phyloP scores from a whole-genome alignment of 306 rosid genomes.

The Boehmeria nivea region DNA sequence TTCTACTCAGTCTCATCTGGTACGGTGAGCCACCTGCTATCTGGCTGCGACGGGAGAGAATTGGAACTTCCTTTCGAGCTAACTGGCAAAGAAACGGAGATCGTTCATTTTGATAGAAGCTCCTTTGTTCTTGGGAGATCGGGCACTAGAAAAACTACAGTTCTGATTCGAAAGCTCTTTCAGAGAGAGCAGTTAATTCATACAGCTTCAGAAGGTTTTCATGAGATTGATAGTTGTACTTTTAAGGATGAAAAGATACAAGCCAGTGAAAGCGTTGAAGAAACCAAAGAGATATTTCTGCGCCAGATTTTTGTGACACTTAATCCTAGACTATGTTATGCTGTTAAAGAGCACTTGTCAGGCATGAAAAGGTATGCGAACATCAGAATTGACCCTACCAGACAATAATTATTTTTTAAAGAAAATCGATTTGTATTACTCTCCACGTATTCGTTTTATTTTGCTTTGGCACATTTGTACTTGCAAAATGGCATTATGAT shows the following conservation, averaged over 20 bases:
- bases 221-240: slow-evolving; percentile 4
- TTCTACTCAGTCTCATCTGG: slow-evolving; percentile 49
- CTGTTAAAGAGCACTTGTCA: slow-evolving; percentile 48
- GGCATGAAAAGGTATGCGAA: slow-evolving; percentile 44
- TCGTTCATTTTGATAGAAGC: slow-evolving; percentile 40
- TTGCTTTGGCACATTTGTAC: no score
- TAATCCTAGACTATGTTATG: slow-evolving; percentile 55
- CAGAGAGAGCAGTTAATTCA: slow-evolving; percentile 39
- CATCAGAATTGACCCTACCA: no score
- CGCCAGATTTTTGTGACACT: slow-evolving; percentile 61
- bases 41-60: slow-evolving; percentile 33
- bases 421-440: no score
- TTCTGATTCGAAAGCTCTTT: slow-evolving; percentile 52
- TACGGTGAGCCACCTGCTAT: slow-evolving; percentile 41
- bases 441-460: no score
- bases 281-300: slow-evolving; percentile 25
- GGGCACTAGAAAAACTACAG: slow-evolving; percentile 60
- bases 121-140: slow-evolving; percentile 65
- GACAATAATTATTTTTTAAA: no score
- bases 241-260: slow-evolving; percentile 7
- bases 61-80: slow-evolving; percentile 55
- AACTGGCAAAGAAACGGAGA: slow-evolving; percentile 47
- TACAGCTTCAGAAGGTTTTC: slow-evolving; percentile 24
- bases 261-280: slow-evolving; percentile 8
- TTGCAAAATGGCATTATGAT: no score